A percentile compares a stretch with the other conserved stretches of the same genome.
Conservation (phyloP, 2,329 filamentous ascomycete species). For the Fusarium cyanostomum region DNA sequence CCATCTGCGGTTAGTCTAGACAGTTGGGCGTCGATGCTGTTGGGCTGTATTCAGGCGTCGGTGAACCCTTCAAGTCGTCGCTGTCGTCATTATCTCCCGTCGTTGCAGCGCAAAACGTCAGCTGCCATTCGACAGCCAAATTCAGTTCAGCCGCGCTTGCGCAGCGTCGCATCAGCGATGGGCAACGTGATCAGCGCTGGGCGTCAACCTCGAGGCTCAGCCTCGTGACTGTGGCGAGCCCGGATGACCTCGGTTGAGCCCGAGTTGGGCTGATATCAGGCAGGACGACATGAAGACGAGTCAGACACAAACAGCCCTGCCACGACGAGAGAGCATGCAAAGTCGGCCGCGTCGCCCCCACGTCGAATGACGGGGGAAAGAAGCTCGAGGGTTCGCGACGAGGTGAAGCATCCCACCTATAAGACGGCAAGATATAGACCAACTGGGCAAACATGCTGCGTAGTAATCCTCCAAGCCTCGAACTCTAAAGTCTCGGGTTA, state of each 20-base stretch:
- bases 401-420: no score
- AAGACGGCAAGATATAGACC: slow-evolving; percentile 17
- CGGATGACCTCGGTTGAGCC: neutral
- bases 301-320: slow-evolving; percentile 1
- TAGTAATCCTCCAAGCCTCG: neutral
- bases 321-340: neutral
- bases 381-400: no score
- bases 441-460: no score
- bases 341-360: neutral
- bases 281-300: slow-evolving; percentile 25
- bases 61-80: neutral
- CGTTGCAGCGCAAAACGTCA: slow-evolving; percentile 10
- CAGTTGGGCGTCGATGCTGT: slow-evolving; percentile 26
- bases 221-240: slow-evolving; percentile 27
- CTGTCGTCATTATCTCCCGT: slow-evolving; percentile 9
- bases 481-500: neutral
- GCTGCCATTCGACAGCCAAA: slow-evolving; percentile 32
- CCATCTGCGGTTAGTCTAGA: neutral
- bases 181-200: slow-evolving; percentile 39
- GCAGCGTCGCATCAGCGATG: slow-evolving; percentile 37
- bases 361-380: slow-evolving; percentile 2
- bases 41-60: slow-evolving; percentile 21
- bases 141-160: slow-evolving; percentile 34
- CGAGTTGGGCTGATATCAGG: slow-evolving; percentile 32
- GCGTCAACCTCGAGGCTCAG: slow-evolving; percentile 10